These are phyloP conservation scores for Friedmanniomyces simplex DNA, from an alignment of 495 filamentous ascomycete genomes.

Conservation along the genomic window DNA sequence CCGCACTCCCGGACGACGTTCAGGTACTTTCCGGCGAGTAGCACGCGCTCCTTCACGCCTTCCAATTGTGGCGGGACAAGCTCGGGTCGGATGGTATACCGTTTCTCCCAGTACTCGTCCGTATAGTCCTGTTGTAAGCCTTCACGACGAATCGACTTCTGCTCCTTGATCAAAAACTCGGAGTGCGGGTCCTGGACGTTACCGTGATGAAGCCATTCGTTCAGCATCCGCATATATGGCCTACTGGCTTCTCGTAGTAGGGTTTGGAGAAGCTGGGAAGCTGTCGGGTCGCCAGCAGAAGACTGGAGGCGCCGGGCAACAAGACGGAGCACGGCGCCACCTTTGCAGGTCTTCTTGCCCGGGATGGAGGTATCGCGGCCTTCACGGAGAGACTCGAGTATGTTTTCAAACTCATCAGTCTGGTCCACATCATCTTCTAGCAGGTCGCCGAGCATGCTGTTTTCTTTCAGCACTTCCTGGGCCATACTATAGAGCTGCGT, in stretches of 20 bases:
- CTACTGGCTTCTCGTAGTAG: constrained; percentile 79
- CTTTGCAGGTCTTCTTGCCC: constrained; percentile 87
- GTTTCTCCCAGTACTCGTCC: constrained; percentile 97
- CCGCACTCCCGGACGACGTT: constrained; percentile 97
- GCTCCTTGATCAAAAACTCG: constrained; percentile 91
- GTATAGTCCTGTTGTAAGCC: constrained; percentile 91
- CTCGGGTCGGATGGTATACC: constrained; percentile 84
- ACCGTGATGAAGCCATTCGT: constrained; percentile 96
- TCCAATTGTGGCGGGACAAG: constrained; percentile 91
- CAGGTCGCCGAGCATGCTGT: constrained; percentile 72
- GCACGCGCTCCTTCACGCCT: constrained; percentile 81
- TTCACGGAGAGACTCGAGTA: constrained; percentile 69
- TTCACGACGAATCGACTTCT: constrained; percentile 87
- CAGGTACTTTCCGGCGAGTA: constrained; percentile 92
- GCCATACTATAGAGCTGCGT: constrained; percentile 77
- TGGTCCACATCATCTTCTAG: constrained; percentile 72
- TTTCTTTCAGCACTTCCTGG: constrained; percentile 76
- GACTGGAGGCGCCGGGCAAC: constrained; percentile 72
- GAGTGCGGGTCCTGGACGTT: constrained; percentile 88
- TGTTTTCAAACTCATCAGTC: constrained; percentile 75
- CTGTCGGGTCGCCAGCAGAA: constrained; percentile 88
- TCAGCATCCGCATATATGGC: constrained; percentile 96
- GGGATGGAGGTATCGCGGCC: constrained; percentile 68
- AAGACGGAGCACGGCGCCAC: constrained; percentile 75
- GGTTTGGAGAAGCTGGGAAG: constrained; percentile 64